These are phyloP conservation scores for Trichoderma pleuroti DNA, from an alignment of 2,329 filamentous ascomycete species.

Conservation along the genomic window DNA sequence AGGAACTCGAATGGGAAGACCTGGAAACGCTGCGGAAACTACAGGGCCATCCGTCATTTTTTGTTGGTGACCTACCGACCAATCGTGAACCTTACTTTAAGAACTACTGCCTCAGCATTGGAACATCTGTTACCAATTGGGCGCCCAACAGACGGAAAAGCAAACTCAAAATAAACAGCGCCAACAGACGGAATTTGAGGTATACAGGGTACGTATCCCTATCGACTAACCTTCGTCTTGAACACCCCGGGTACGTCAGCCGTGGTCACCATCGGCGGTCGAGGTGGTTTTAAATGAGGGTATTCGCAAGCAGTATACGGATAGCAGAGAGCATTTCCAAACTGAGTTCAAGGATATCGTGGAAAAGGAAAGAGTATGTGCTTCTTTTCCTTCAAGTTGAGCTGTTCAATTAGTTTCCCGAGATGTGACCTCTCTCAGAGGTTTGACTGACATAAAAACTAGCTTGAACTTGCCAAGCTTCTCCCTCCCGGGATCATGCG, in stretches of 20 bases:
- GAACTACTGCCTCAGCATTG: neutral
- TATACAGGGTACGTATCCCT: neutral
- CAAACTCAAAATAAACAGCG: neutral
- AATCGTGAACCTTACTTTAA: conserved; percentile 1
- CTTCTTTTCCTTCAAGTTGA: too few species aligned
- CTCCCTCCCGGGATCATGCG: neutral
- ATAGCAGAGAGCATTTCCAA: neutral
- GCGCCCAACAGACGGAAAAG: neutral
- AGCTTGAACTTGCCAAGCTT: neutral
- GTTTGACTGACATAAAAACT: neutral
- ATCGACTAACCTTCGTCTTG: neutral
- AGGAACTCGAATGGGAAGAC: neutral
- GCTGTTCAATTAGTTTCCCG: neutral
- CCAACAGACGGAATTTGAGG: neutral
- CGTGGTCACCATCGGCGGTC: neutral
- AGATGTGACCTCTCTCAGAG: rapidly evolving
- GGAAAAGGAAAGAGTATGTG: neutral
- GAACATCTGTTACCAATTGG: neutral
- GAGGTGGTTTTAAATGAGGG: neutral
- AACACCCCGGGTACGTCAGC: neutral
- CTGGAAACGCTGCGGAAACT: neutral
- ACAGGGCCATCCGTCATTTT: neutral
- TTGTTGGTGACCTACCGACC: neutral
- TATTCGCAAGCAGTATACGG: neutral
- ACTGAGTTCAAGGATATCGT: neutral